Evolutionary conservation across 768 basidiomycete genomes (phyloP), one percentile per base, ranked within the genome.

Genomic region (Leccinum subtestaceum): DNA sequence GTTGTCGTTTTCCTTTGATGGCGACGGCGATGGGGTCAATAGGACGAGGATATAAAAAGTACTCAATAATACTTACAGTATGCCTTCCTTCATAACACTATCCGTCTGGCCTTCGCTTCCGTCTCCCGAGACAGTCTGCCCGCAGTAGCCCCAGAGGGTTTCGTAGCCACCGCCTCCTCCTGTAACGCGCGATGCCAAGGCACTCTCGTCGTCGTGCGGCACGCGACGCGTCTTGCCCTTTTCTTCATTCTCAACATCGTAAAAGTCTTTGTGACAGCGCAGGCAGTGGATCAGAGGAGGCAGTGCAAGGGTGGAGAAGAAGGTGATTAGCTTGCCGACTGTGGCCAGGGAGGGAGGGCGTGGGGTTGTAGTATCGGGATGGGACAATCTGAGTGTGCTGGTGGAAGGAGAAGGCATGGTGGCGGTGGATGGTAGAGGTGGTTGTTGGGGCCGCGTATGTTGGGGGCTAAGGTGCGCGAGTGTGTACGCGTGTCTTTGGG

Each of bases 61-160:
- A 50, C 56, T 25, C 12, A 15, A 49, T 13, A n/a, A 10, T 5
- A 52, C 67, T 58, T 46, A 80, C 84, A 8, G 90, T 91, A 70
- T 93, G 90, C 70, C 80, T 82, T 4, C 90, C 90, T 70, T 92
- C 89, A 65, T 91, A 92, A 66, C 90, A 93, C 89, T 88, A 93
- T 1, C 90, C 91, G 67, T 91, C 88, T 2, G 90, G 91, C 1
- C 90, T 75, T 87, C 87, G 61, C 89, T 87, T 1, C 91, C 90
- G 62, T 87, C 84, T 0, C 90, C 90, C 29, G 89, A 85, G 6
- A 85, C 86, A 0, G 82, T 86, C 66, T 80, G 77, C 8, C 82
- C 87, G 70, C 90, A 93, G 73, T 90, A 93, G 3, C 81, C 83
- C 82, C 84, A 93, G 2, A 85, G 74, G 0, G 90, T 82, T 69